These are phyloP conservation scores for Cordyceps javanica DNA, from an alignment of 2,329 filamentous ascomycete genomes.

Conservation along the genomic window DNA sequence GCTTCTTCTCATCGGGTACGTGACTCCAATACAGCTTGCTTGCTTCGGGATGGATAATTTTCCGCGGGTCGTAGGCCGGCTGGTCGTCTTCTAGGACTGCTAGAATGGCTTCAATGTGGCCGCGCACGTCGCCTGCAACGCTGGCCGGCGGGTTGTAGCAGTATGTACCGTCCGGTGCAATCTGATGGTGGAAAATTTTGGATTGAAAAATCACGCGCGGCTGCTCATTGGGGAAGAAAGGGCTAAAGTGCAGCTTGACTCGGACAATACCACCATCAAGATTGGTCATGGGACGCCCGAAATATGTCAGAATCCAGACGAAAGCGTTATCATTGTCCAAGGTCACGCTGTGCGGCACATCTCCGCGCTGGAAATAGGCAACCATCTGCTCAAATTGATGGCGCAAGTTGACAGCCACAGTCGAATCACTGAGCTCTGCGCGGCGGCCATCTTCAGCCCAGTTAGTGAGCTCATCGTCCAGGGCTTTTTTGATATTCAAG, in stretches of 20 bases:
- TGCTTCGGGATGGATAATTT: slow-evolving; percentile 79
- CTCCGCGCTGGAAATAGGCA: slow-evolving; percentile 64
- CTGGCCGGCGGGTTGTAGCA: slow-evolving; percentile 66
- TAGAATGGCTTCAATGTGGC: slow-evolving; percentile 80
- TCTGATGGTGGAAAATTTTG: slow-evolving; percentile 78
- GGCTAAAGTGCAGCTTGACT: slow-evolving; percentile 73
- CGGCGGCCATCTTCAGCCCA: slow-evolving; percentile 68
- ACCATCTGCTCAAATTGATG: slow-evolving; percentile 80
- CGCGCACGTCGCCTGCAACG: slow-evolving; percentile 67
- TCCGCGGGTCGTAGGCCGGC: slow-evolving; percentile 84
- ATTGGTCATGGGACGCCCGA: slow-evolving; percentile 87
- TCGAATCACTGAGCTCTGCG: slow-evolving; percentile 58
- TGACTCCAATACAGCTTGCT: slow-evolving; percentile 82
- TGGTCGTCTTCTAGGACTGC: slow-evolving; percentile 78
- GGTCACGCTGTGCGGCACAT: slow-evolving; percentile 67
- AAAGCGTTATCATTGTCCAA: slow-evolving; percentile 81
- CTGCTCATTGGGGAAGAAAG: slow-evolving; percentile 80
- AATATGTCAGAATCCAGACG: slow-evolving; percentile 81
- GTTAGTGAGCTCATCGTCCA: slow-evolving; percentile 63
- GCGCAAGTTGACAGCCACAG: slow-evolving; percentile 74
- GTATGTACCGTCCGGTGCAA: slow-evolving; percentile 71
- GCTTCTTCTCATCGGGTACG: slow-evolving; percentile 64
- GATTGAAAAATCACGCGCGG: slow-evolving; percentile 78
- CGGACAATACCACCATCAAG: slow-evolving; percentile 86
- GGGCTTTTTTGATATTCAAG: slow-evolving; percentile 57